Evolutionary conservation across 1,139 yeast species (phyloP), one percentile per base, ranked within the genome.

Genomic region (Pichia sp.): DNA sequence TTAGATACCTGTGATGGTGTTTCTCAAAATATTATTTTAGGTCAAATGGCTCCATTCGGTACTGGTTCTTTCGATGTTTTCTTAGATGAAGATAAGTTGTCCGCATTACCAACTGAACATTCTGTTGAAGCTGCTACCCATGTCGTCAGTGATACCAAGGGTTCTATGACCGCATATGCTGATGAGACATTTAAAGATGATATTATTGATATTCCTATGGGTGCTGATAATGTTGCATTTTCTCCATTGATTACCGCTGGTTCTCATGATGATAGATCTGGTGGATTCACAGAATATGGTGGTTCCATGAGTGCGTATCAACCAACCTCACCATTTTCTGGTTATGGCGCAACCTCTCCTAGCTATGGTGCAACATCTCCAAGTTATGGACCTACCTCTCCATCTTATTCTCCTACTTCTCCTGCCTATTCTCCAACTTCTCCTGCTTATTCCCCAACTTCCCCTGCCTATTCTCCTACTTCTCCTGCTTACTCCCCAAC

Each of bases 41-140:
- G 99, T 47, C 98, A 94, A 75, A 80, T 92, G 79, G 97, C 98
- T 28, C 98, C 98, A 52, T 79, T 94, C 61, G 99, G 99, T 68
- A 94, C 99, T 3, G 99, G 99, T 64, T 85, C 96, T 2, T 94
- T 94, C 65, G 98, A 92, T 66, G 94, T 94, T 43, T 83, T 87
- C 82, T 83, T 94, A 56, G 96, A 94, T 66, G 97, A 94, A 61
- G 82, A 83, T 62, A 81, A 89, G 75, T 76, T 94, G 66, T 83
- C 84, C 56, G 68, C 76, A 47, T 75, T 86, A 46, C 83, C 86
- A 44, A 72, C 78, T 27, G 81, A 78, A 48, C 61, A 54, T 59
- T 62, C 61, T 45, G 65, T 44, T 56, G 66, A 57, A 34, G 56
- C 59, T 56, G 66, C 70, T 45, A 68, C 68, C 40, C 64, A 64